These are phyloP conservation scores for Ganoderma multipileum DNA, from an alignment of 1,284 basidiomycete species.

Conservation along the genomic window DNA sequence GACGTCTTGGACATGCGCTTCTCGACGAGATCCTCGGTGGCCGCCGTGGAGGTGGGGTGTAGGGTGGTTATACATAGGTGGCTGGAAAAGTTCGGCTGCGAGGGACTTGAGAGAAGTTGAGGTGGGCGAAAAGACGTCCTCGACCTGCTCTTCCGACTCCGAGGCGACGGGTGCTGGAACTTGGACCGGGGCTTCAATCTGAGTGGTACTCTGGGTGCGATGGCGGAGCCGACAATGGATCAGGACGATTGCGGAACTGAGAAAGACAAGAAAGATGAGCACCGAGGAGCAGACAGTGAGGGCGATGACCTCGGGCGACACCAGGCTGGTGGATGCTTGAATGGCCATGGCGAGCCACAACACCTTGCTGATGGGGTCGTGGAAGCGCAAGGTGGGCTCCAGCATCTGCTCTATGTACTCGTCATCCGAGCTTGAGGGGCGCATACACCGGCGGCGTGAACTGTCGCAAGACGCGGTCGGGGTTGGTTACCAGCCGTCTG, in stretches of 20 bases:
- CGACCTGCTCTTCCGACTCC: neutral
- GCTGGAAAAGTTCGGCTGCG: neutral
- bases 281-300: neutral
- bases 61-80: neutral
- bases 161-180: neutral
- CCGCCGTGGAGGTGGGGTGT: neutral
- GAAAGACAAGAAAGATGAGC: neutral
- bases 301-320: neutral
- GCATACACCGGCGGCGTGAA: too few species aligned
- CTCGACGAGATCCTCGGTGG: neutral
- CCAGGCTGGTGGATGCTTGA: neutral
- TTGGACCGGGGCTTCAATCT: neutral
- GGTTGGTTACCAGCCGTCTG: too few species aligned
- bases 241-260: neutral
- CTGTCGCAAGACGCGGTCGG: too few species aligned
- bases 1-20: neutral
- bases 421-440: too few species aligned
- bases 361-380: too few species aligned
- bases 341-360: too few species aligned
- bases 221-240: neutral
- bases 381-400: too few species aligned
- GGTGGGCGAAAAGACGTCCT: neutral
- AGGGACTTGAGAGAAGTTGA: neutral
- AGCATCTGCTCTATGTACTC: too few species aligned
- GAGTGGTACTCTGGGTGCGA: neutral